A percentile compares a stretch with the other conserved stretches of the same genome.
Conservation (phyloP, 192 early-diverging fungal genomes). For the Paraglomus occultum region DNA sequence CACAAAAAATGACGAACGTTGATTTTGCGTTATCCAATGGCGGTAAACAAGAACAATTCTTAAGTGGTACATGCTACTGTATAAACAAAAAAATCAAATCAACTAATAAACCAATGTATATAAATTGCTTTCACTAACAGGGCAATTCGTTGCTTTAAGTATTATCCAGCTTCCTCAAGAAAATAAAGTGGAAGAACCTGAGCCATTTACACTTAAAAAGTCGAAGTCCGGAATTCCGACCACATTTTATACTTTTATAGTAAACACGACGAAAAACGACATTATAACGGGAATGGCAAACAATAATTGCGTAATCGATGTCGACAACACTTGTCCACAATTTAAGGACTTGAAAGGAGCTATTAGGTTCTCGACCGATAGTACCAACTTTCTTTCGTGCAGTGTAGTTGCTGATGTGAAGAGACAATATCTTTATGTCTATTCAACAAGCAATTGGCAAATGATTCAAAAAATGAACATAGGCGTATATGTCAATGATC, state of each 20-base stretch:
- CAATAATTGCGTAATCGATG: no score
- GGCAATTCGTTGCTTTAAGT: conserved; percentile 9
- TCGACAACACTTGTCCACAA: not conserved
- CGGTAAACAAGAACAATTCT: not conserved
- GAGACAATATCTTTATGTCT: conserved; percentile 3
- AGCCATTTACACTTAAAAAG: not conserved
- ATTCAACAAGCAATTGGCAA: conserved; percentile 8
- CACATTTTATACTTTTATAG: conserved; percentile 6
- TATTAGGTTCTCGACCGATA: conserved; percentile 1
- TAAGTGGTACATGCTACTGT: no score
- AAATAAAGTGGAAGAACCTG: not conserved
- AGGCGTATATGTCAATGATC: not conserved
- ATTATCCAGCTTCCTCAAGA: conserved; percentile 10
- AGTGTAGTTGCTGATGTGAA: not conserved
- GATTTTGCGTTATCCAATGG: conserved; percentile 18
- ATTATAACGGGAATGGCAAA: no score
- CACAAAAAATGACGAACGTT: not conserved
- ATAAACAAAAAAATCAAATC: no score
- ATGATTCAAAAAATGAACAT: not conserved
- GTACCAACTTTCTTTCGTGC: not conserved
- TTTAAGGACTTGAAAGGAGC: conserved; percentile 6
- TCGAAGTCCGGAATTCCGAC: not conserved
- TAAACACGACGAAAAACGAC: not conserved
- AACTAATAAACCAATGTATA: no score
- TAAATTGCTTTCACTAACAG: no score